Base-by-base conservation (phyloP, 495 filamentous ascomycete species). In the Echria macrotheca region DNA sequence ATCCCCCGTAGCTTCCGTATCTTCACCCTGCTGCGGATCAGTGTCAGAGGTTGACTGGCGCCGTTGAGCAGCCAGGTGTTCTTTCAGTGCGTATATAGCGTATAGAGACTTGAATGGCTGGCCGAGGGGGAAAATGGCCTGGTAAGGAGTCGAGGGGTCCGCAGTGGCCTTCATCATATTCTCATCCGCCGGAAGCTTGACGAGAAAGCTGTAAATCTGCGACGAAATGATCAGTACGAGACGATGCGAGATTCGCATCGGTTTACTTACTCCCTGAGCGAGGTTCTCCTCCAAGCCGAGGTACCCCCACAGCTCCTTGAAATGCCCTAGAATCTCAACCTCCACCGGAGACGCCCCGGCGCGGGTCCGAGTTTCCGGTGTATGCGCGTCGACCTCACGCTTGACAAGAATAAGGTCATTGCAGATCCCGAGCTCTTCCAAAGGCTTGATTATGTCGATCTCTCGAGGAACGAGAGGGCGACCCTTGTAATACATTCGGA, bases 271-370 rank as follows among this genome's bases (percentile, higher is more conserved):
- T 65, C 83, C 80, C 55, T 75, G 70, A n/a, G 85, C 82, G 12
- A 93, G 67, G 33, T 73, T 75, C 50, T 89, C 86, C 33, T 87
- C 77, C 61, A 93, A 80, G 43, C 79, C 79, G 29, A 98, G 76
- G 55, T 91, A 82, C 14, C 80, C 77, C 72, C 91, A 95, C 7
- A 98, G 67, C 47, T 91, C 82, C 45, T 89, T 79, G 60, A 96
- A 95, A 65, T 95, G 87, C 47, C 83, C 79, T 47, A 95, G 66
- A 17, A 97, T 82, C 52, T 91, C 87, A 11, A 73, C 69, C 53
- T 95, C 86, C 6, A 91, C 73, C 11, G 68, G 68, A 10, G 74
- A 73, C n/a, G 70, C 67, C 2, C 66, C 71, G 17, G 66, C 63
- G 24, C 64, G 66, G 37, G 67, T 52, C 24, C 59, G 60, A 14